These are phyloP conservation scores for Dendrothele bispora DNA, from an alignment of 768 basidiomycete species.

Conservation along the genomic window DNA sequence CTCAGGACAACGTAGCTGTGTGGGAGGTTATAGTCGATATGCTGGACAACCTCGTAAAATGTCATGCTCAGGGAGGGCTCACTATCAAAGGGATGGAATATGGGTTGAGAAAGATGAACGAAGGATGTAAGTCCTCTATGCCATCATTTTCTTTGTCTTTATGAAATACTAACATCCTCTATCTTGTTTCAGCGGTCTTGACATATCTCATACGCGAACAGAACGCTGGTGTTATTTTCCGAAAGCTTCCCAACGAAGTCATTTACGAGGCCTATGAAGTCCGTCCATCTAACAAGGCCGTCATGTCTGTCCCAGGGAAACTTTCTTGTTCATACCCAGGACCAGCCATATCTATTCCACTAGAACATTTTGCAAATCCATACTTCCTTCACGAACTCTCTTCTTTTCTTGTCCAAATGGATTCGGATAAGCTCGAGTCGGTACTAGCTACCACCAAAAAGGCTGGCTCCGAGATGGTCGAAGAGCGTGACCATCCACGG, in stretches of 20 bases:
- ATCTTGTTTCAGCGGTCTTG: too few relatives aligned
- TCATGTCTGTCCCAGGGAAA: conserved; percentile 41
- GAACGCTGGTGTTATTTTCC: conserved; percentile 47
- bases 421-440: conserved; percentile 24
- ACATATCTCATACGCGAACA: conserved; percentile 42
- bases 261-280: conserved; percentile 49
- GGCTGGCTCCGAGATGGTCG: conserved; percentile 31
- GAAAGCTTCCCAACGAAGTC: conserved; percentile 24
- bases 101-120: background rate
- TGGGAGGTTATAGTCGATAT: too few relatives aligned
- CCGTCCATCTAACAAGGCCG: conserved; percentile 30
- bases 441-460: conserved; percentile 35
- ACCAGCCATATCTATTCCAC: conserved; percentile 38
- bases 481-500: conserved; percentile 43
- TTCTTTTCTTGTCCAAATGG: conserved; percentile 39
- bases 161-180: too few relatives aligned
- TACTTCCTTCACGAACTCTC: conserved; percentile 34
- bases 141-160: too few relatives aligned
- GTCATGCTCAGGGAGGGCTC: background rate
- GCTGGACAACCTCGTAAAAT: background rate
- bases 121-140: background rate
- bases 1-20: too few relatives aligned
- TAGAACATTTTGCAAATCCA: conserved; percentile 22
- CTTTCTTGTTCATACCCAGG: conserved; percentile 47
- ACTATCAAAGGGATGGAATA: background rate